Percentiles rank a stretch among this genome's conserved stretches.
These are phyloP conservation scores for Mortierella polycephala DNA, from an alignment of 371 early-diverging fungal species.

Conservation along the genomic window DNA sequence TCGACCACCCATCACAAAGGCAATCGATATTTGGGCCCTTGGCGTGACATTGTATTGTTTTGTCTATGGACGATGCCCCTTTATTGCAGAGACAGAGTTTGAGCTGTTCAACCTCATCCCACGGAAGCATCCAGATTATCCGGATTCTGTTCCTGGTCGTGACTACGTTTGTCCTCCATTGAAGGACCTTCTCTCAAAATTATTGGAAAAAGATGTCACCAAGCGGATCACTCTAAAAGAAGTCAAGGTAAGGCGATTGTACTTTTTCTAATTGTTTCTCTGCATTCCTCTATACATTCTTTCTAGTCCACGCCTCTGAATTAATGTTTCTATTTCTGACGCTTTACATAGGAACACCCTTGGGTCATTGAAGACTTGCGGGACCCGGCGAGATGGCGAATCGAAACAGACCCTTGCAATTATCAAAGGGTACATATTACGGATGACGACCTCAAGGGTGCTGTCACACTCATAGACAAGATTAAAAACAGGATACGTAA, in stretches of 20 bases:
- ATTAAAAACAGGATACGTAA: slow-evolving; percentile 65
- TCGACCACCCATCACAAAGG: slow-evolving; percentile 76
- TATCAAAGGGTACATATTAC: slow-evolving; percentile 69
- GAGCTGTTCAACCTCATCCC: slow-evolving; percentile 94
- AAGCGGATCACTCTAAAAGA: slow-evolving; percentile 86
- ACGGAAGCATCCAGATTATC: slow-evolving; percentile 69
- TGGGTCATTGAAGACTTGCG: slow-evolving; percentile 86
- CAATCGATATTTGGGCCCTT: slow-evolving; percentile 98
- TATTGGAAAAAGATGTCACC: slow-evolving; percentile 89
- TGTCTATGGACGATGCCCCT: slow-evolving; percentile 96
- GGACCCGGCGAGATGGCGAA: slow-evolving; percentile 71
- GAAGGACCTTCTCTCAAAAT: slow-evolving; percentile 73
- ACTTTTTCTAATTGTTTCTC: neutral
- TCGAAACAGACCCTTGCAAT: slow-evolving; percentile 70
- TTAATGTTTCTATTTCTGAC: neutral
- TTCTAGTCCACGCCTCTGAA: neutral
- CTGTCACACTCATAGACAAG: slow-evolving; percentile 60
- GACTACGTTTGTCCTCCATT: slow-evolving; percentile 34
- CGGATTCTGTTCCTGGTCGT: slow-evolving; percentile 57
- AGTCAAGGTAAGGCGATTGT: slow-evolving; percentile 70
- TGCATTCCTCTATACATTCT: neutral
- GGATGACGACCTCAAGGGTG: slow-evolving; percentile 78
- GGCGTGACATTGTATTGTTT: slow-evolving; percentile 99
- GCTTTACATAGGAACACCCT: slow-evolving; percentile 70
- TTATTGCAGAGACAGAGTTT: slow-evolving; percentile 96